Base-by-base conservation (phyloP, 2,329 filamentous ascomycete genomes). In the Thielaviopsis cerberus region DNA sequence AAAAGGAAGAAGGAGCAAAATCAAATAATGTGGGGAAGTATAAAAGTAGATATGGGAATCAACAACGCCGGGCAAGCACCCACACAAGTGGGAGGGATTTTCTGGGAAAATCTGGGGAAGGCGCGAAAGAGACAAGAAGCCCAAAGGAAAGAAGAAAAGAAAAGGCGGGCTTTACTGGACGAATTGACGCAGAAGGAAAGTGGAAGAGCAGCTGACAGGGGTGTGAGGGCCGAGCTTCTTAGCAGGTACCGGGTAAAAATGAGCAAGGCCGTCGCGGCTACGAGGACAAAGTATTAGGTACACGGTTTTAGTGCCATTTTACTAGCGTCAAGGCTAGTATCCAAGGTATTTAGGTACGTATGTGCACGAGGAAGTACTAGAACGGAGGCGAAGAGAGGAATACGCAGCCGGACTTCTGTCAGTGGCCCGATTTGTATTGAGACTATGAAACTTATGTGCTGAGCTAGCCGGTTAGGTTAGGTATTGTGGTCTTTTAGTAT, bases 31-130 rank as follows among this genome's bases (percentile, higher is more conserved):
- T 57, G 41, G 48, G 48, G 55, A 51, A 57, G 23, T n/a, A 25
- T 37, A 26, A 56, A 37, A 51, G 25, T 27, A 45, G 51, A 51
- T 51, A 22, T 34, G 55, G 25, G 23, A 55, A 54, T 23, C 10
- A 24, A 24, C 24, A 34, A 24, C 41, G 27, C n/a, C n/a, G 27
- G 53, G 37, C 27, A 34, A 26, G 24, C 34, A 41, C 34, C 34
- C 34, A 41, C 34, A 41, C 34, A 10, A 41, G 34, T 41, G 34
- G 34, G 34, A 41, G 34, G 34, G 34, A 41, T 41, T 41, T 41
- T 10, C 34, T 54, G 24, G 53, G 30, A 55, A 50, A 55, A 50
- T 50, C 54, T 22, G 54, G 54, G 54, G 54, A 55, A 55, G 37
- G 54, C 41, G 54, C 54, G 23, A 41, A 22, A 57, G 34, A 52